Conservation (phyloP, 2,329 filamentous ascomycete genomes). For the Colletotrichum destructivum region DNA sequence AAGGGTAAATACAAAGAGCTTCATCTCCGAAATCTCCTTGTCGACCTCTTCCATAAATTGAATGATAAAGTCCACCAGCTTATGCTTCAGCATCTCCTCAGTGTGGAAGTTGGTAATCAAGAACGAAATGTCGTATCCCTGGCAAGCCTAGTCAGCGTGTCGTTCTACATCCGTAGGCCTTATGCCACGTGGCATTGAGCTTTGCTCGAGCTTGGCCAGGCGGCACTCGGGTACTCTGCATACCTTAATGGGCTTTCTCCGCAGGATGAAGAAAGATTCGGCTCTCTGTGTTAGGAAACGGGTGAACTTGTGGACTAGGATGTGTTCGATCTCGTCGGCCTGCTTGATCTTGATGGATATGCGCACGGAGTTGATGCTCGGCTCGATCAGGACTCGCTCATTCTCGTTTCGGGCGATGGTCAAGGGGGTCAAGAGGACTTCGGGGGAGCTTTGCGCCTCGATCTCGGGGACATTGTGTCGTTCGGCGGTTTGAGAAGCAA, state of each 20-base stretch:
- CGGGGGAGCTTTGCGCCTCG: conserved; percentile 92
- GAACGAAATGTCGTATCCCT: conserved; percentile 99
- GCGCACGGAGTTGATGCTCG: conserved; percentile 95
- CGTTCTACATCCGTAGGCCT: not conserved
- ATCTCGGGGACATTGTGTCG: conserved; percentile 98
- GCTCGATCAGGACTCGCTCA: conserved; percentile 95
- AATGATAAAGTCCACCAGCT: conserved; percentile 98
- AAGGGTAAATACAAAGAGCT: conserved; percentile 87
- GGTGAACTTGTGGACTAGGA: conserved; percentile 98
- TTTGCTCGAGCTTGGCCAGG: not conserved
- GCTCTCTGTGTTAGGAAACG: conserved; percentile 96
- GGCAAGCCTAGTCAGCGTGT: conserved; percentile 44
- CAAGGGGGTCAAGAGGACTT: conserved; percentile 92
- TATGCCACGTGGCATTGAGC: conserved; percentile 24
- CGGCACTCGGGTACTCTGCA: conserved; percentile 44
- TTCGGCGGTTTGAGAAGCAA: conserved; percentile 96
- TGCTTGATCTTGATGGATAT: conserved; percentile 99
- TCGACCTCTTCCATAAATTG: conserved; percentile 99
- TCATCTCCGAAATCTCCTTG: conserved; percentile 99
- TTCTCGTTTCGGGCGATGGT: conserved; percentile 96
- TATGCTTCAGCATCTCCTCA: conserved; percentile 98
- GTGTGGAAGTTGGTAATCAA: conserved; percentile 99
- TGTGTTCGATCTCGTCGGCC: conserved; percentile 98
- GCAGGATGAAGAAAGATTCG: conserved; percentile 95
- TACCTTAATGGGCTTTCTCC: conserved; percentile 96